Percentiles rank a stretch among this genome's conserved stretches.
These are phyloP conservation scores for Beta vulgaris DNA, from an alignment of 148 eudicot genomes.

Conservation along the genomic window DNA sequence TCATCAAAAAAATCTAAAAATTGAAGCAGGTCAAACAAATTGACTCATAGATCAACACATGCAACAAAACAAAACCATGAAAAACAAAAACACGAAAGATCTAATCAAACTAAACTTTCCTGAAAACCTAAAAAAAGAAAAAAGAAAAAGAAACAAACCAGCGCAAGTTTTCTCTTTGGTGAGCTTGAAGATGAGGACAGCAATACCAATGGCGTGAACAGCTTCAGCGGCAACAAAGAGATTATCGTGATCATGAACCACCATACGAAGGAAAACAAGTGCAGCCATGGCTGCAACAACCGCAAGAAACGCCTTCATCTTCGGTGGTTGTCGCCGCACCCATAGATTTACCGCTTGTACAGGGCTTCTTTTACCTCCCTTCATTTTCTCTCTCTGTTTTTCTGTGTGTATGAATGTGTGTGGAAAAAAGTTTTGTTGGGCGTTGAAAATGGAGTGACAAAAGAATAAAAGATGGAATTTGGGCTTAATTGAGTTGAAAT, in stretches of 20 bases:
- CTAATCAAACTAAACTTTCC: background rate
- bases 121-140: background rate
- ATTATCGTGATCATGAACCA: slow-evolving; percentile 58
- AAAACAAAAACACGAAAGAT: background rate
- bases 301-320: slow-evolving; percentile 48
- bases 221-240: slow-evolving; percentile 64
- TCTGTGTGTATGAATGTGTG: background rate
- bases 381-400: slow-evolving; percentile 19
- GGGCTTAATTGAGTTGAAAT: too few species aligned
- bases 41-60: background rate
- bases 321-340: slow-evolving; percentile 58
- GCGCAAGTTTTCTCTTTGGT: slow-evolving; percentile 61
- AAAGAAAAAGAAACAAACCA: slow-evolving; percentile 23
- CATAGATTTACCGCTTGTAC: slow-evolving; percentile 44
- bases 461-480: too few species aligned
- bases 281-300: slow-evolving; percentile 39
- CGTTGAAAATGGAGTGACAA: background rate
- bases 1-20: too few species aligned
- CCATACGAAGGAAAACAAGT: slow-evolving; percentile 41
- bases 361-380: slow-evolving; percentile 33
- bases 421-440: background rate
- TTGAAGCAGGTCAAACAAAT: background rate
- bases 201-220: slow-evolving; percentile 61
- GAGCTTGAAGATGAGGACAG: slow-evolving; percentile 55
- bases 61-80: background rate